Conservation (phyloP, 768 basidiomycete species). For the Boletus vinaceobasis region DNA sequence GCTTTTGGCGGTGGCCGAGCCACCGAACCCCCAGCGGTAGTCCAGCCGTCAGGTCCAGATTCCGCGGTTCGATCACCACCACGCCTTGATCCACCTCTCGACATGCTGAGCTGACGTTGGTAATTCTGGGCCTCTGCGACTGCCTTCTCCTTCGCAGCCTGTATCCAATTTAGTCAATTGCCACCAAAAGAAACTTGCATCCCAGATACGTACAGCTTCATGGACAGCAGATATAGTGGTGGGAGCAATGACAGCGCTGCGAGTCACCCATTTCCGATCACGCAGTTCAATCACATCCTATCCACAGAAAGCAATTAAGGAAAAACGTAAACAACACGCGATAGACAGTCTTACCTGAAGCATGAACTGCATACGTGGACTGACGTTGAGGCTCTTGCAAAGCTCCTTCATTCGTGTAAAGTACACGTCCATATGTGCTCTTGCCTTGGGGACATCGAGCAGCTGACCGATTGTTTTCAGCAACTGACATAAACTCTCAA, state of each 20-base stretch:
- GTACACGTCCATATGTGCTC: conserved; percentile 87
- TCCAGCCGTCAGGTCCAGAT: conserved; percentile 84
- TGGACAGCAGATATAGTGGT: conserved; percentile 88
- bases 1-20: conserved; percentile 68
- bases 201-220: conserved; percentile 58
- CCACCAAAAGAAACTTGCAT: background rate
- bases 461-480: conserved; percentile 82
- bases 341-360: conserved; percentile 61
- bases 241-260: conserved; percentile 72
- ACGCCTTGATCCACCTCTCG: conserved; percentile 85
- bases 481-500: conserved; percentile 93
- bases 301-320: background rate
- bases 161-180: conserved; percentile 7
- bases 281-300: conserved; percentile 92
- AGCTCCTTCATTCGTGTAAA: conserved; percentile 88
- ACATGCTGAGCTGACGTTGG: conserved; percentile 70
- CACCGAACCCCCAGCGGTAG: conserved; percentile 53
- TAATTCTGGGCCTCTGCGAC: conserved; percentile 56
- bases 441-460: conserved; percentile 79
- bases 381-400: conserved; percentile 67
- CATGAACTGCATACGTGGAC: conserved; percentile 92
- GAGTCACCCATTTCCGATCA: conserved; percentile 73
- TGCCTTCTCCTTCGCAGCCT: conserved; percentile 84
- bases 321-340: background rate
- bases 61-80: conserved; percentile 70